Conservation (phyloP, 192 early-diverging fungal genomes). For the Coemansia guatemalensis region DNA sequence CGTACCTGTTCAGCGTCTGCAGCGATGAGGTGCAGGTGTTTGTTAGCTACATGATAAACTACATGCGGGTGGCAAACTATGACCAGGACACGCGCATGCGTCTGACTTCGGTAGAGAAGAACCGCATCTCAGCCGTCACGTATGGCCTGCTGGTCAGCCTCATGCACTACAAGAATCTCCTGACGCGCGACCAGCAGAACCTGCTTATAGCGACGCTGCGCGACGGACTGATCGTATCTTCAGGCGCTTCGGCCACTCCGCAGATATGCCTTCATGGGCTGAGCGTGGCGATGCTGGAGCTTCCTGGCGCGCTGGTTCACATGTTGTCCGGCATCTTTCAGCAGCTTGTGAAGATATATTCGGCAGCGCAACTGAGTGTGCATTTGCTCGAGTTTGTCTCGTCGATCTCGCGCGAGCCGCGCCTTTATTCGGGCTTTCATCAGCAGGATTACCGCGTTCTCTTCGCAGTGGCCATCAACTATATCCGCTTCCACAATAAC, state of each 20-base stretch:
- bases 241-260: slow-evolving; percentile 65
- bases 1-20: slow-evolving; percentile 70
- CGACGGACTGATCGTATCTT: slow-evolving; percentile 60
- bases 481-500: slow-evolving; percentile 63
- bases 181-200: slow-evolving; percentile 67
- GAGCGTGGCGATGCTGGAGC: slow-evolving; percentile 74
- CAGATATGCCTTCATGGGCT: slow-evolving; percentile 82
- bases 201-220: slow-evolving; percentile 72
- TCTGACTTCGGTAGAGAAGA: slow-evolving; percentile 24
- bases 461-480: slow-evolving; percentile 89
- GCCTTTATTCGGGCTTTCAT: slow-evolving; percentile 77
- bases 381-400: slow-evolving; percentile 92
- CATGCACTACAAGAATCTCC: slow-evolving; percentile 56
- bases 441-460: slow-evolving; percentile 79
- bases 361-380: slow-evolving; percentile 72
- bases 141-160: slow-evolving; percentile 34
- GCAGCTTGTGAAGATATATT: slow-evolving; percentile 81
- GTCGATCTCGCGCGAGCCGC: slow-evolving; percentile 76
- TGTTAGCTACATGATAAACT: slow-evolving; percentile 65
- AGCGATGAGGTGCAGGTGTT: slow-evolving; percentile 55
- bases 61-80: slow-evolving; percentile 48
- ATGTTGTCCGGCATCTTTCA: slow-evolving; percentile 66
- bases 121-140: slow-evolving; percentile 13
- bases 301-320: slow-evolving; percentile 76
- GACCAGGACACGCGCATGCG: slow-evolving; percentile 22